A percentile compares a stretch with the other conserved stretches of the same genome.
phyloP scores from a whole-genome alignment of 768 basidiomycete species.

The Leccinum arenicola region DNA sequence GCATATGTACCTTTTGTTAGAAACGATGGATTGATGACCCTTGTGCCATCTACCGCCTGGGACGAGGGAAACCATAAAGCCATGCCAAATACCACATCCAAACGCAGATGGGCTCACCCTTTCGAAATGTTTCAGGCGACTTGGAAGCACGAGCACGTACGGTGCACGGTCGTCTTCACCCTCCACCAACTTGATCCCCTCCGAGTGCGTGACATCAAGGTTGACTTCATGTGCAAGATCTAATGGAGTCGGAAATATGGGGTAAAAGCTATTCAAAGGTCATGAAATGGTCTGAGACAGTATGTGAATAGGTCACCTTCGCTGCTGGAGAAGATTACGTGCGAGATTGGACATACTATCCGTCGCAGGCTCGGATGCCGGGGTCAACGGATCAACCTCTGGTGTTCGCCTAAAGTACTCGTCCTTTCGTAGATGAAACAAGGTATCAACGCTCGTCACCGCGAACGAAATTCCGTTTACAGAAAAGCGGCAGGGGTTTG shows the following conservation, averaged over 20 bases:
- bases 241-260: slow-evolving; percentile 82
- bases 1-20: slow-evolving; percentile 61
- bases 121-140: slow-evolving; percentile 84
- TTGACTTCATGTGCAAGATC: slow-evolving; percentile 80
- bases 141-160: slow-evolving; percentile 84
- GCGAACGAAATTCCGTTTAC: slow-evolving; percentile 82
- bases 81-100: too few species aligned
- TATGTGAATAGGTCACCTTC: slow-evolving; percentile 52
- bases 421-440: slow-evolving; percentile 88
- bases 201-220: slow-evolving; percentile 81
- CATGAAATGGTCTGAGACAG: neutral
- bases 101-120: slow-evolving; percentile 52
- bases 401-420: slow-evolving; percentile 69
- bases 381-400: slow-evolving; percentile 51
- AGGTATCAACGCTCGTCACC: slow-evolving; percentile 77
- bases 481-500: slow-evolving; percentile 86
- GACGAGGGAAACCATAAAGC: neutral
- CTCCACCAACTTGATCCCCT: slow-evolving; percentile 39
- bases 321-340: slow-evolving; percentile 80
- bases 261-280: slow-evolving; percentile 72
- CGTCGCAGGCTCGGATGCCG: slow-evolving; percentile 43
- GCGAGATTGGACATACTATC: slow-evolving; percentile 81
- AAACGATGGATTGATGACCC: slow-evolving; percentile 84
- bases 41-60: slow-evolving; percentile 74
- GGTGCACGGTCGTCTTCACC: slow-evolving; percentile 52